Percentiles rank a stretch among this genome's conserved stretches.
phyloP scores from a whole-genome alignment of 169 alveolate species.

The Plasmodium gallinaceum region DNA sequence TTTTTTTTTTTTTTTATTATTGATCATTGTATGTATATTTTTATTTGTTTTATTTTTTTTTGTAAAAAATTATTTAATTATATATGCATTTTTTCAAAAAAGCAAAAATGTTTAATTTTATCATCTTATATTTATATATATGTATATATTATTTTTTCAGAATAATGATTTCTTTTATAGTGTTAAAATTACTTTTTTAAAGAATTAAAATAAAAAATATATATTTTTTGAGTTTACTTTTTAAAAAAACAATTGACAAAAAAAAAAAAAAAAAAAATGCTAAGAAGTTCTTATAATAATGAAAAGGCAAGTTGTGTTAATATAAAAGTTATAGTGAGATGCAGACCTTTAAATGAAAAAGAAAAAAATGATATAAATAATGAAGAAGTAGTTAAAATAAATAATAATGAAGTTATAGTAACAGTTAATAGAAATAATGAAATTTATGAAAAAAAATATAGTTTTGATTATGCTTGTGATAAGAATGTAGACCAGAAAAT shows the following conservation, averaged over 20 bases:
- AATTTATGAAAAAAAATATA: constrained; percentile 76
- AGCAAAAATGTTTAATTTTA: no score
- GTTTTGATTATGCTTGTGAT: constrained; percentile 75
- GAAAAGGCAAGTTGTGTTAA: constrained; percentile 79
- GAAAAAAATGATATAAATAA: constrained; percentile 81
- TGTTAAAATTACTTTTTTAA: background rate
- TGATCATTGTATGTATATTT: no score
- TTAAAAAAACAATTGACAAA: background rate
- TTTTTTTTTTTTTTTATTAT: no score
- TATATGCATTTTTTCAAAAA: no score
- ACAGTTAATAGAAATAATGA: constrained; percentile 77
- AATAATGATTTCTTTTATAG: background rate
- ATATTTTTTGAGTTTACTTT: no score
- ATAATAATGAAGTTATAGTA: constrained; percentile 79
- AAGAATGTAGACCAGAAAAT: constrained; percentile 76
- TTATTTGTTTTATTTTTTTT: no score
- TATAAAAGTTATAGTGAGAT: constrained; percentile 89
- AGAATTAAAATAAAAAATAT: no score
- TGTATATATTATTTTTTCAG: no score
- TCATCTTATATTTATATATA: no score
- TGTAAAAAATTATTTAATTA: no score
- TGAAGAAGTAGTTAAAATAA: constrained; percentile 73
- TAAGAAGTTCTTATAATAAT: constrained; percentile 46
- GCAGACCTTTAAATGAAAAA: constrained; percentile 88
- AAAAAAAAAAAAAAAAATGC: constrained; percentile 24